Evolutionary conservation across 352 stramenopile genomes (phyloP), one percentile per base, ranked within the genome.

Genomic region (Nothophytophthora sp.): DNA sequence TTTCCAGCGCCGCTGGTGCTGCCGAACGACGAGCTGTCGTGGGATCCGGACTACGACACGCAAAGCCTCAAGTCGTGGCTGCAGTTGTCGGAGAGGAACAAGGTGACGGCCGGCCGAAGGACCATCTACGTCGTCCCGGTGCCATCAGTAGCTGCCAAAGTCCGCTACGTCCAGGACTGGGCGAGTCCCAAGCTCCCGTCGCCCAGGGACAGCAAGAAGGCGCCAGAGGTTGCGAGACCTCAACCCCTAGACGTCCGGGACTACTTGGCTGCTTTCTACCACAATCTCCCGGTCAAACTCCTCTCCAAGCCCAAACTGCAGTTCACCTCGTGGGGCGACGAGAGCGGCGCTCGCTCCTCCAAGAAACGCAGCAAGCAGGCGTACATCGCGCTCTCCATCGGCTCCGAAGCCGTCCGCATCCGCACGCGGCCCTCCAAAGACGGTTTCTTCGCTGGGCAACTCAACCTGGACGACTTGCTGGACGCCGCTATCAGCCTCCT

Each of bases 61-160:
- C 55, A 63, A 40, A 63, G 55, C 18, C 33, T 63, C 27, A 57
- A 58, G 40, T 58, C 47, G 5, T 58, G 55, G 55, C 32, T 58
- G 27, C 40, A 44, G 34, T 50, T 57, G 22, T 40, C 46, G 18
- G 40, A 63, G 10, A 55, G 46, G 13, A 63, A 63, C 39, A 39
- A 24, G 38, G 34, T 63, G 16, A 58, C 55, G 9, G 39, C 51
- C 8, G 39, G 52, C 15, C 57, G 48, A 28, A 63, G 50, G 5
- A 54, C 41, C 35, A 37, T 59, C 28, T 63, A 63, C 35, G 55
- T 63, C n/a, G 48, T 44, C 5, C 55, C 55, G 18, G 47, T 53
- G 16, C 55, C 55, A 18, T 58, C 47, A 0, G 41, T 63, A 25
- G 41, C 47, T 29, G 18, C 47, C 20, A 57, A 29, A 29, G 22